Percentiles rank a stretch among this genome's conserved stretches.
phyloP scores from a whole-genome alignment of 352 stramenopile genomes.

The Thalassiosira exigua region DNA sequence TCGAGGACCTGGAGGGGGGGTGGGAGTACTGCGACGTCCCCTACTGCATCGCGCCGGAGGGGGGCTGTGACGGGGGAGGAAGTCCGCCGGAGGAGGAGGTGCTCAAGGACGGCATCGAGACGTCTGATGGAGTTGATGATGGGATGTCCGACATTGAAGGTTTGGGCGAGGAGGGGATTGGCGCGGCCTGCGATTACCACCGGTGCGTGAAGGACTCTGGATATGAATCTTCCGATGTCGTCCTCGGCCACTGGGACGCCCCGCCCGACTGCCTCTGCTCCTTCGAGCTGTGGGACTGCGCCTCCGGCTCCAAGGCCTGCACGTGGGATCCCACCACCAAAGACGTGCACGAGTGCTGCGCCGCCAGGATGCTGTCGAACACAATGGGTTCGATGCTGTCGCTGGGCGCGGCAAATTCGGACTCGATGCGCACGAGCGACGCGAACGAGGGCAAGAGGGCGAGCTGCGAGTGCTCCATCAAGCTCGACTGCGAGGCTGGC shows the following conservation, averaged over 20 bases:
- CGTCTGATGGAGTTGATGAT: no score
- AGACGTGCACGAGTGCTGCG: background rate
- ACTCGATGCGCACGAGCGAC: no score
- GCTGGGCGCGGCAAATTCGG: no score
- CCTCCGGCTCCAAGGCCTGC: background rate
- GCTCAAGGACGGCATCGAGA: no score
- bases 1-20: background rate
- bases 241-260: background rate
- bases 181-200: background rate
- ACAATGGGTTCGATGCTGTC: background rate
- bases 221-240: background rate
- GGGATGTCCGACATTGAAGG: background rate
- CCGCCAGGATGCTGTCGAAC: background rate
- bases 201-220: background rate
- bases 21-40: background rate
- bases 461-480: conserved; percentile 8
- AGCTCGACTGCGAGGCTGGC: background rate
- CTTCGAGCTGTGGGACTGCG: background rate
- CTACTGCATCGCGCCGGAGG: background rate
- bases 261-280: background rate
- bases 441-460: no score
- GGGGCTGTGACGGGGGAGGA: no score
- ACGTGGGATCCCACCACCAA: background rate
- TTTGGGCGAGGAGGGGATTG: background rate
- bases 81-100: no score